Evolutionary conservation across 768 basidiomycete genomes (phyloP), one percentile per base, ranked within the genome.

Genomic region (Mycena kentingensis): DNA sequence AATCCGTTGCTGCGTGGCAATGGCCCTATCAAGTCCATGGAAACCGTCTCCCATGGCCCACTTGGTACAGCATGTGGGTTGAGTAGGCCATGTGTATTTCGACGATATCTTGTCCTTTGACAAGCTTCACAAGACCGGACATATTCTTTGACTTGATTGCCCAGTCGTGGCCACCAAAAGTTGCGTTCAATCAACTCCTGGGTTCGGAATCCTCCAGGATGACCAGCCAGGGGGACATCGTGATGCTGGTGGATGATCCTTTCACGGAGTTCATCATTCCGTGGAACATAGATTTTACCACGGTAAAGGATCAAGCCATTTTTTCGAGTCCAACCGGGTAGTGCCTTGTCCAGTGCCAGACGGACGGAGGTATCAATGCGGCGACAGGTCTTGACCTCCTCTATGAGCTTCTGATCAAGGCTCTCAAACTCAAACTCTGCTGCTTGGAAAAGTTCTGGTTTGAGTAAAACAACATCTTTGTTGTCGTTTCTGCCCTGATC

Each of bases 91-190:
- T 49, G 68, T 69, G 51, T 62, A 52, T 46, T 74, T 67, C 63
- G 70, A 69, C 4, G 64, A 60, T 13, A 73, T 61, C 6, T 63
- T 59, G 10, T 34, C 5, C 72, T 72, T 74, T 0, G 70, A 13
- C 38, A 13, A 10, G 38, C 10, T 67, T 26, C 32, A 34, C 32
- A 34, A n/a, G 32, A 11, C 32, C 32, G 32, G 32, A 34, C 32
- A n/a, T n/a, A n/a, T n/a, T n/a, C n/a, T n/a, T n/a, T n/a, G n/a
- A n/a, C n/a, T n/a, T n/a, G n/a, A n/a, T 34, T 34, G 32, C 38
- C 38, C 38, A 41, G 10, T 10, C 38, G 38, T 13, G 28, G 55
- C 51, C 47, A 60, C 50, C 53, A 52, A 24, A 57, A 60, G 22
- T 67, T 38, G n/a, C 64, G 49, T 5, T 16, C 25, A 19, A 71